phyloP scores from a whole-genome alignment of 1,139 yeast species.

The Lodderomyces theae region DNA sequence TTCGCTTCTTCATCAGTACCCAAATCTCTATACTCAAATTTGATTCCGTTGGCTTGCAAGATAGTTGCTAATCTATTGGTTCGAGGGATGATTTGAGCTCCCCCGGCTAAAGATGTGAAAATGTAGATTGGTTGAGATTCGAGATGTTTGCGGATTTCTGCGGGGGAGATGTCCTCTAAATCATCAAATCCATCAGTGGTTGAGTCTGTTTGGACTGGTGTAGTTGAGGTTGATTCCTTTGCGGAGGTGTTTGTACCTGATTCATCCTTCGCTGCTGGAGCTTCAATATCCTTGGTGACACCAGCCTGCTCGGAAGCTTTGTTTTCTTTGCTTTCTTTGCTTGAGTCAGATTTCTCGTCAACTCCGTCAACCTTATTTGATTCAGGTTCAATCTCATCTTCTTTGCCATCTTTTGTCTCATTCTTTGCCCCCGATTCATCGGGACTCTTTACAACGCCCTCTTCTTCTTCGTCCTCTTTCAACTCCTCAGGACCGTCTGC shows the following conservation, averaged over 20 bases:
- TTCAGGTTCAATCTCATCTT: too few relatives aligned
- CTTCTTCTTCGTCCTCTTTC: not conserved
- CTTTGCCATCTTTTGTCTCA: too few relatives aligned
- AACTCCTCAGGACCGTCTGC: slow-evolving; percentile 7
- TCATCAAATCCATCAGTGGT: slow-evolving; percentile 29
- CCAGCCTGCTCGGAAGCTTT: slow-evolving; percentile 10
- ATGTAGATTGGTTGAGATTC: slow-evolving; percentile 64
- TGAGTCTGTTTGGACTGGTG: not conserved
- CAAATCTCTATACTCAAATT: slow-evolving; percentile 70
- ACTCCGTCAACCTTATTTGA: too few relatives aligned
- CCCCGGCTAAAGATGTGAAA: slow-evolving; percentile 87
- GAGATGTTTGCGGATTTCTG: slow-evolving; percentile 45
- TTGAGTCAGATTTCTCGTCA: slow-evolving; percentile 1
- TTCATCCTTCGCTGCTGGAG: slow-evolving; percentile 6
- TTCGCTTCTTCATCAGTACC: slow-evolving; percentile 89
- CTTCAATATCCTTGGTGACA: not conserved
- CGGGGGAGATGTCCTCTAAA: slow-evolving; percentile 38
- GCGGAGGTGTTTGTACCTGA: slow-evolving; percentile 10
- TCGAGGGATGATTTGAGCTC: slow-evolving; percentile 77
- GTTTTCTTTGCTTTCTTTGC: slow-evolving; percentile 11
- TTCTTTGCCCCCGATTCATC: too few relatives aligned
- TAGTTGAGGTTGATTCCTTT: not conserved
- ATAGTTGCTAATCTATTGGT: slow-evolving; percentile 78
- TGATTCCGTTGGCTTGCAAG: slow-evolving; percentile 68
- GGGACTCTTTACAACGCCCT: not conserved